These are phyloP conservation scores for Russula lepida DNA, from an alignment of 768 basidiomycete genomes.

Conservation along the genomic window DNA sequence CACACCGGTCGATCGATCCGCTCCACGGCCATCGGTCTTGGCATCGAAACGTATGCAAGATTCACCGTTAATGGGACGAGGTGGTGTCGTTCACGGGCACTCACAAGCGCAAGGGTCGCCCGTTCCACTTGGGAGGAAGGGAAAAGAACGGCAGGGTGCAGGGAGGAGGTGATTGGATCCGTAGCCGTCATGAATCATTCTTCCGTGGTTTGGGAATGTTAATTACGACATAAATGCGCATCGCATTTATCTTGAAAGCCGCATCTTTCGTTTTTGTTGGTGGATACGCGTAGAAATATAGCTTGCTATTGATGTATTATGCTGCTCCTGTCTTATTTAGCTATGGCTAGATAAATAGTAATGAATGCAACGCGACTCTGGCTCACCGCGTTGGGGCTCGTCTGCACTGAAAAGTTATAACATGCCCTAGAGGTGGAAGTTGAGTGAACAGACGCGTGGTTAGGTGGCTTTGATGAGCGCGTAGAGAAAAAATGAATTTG, in stretches of 20 bases:
- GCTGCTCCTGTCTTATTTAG: neutral
- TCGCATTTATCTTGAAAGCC: neutral
- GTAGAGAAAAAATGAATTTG: neutral
- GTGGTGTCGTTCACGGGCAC: neutral
- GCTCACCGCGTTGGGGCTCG: neutral
- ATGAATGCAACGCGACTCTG: neutral
- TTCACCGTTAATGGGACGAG: slow-evolving; percentile 5
- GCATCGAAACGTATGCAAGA: slow-evolving; percentile 9
- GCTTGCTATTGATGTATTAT: slow-evolving; percentile 8
- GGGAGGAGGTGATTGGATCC: slow-evolving; percentile 8
- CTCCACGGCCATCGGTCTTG: neutral
- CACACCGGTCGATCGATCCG: slow-evolving; percentile 13
- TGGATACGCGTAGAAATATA: slow-evolving; percentile 7
- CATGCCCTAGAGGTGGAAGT: neutral
- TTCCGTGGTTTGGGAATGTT: neutral
- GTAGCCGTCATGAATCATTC: neutral
- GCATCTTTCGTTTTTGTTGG: neutral
- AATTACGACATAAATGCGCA: neutral
- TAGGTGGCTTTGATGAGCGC: neutral
- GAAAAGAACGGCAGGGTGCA: slow-evolving; percentile 8
- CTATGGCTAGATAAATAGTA: neutral
- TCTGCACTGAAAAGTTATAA: neutral
- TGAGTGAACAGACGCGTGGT: neutral
- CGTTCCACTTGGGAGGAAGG: slow-evolving; percentile 12
- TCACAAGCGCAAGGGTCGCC: slow-evolving; percentile 1